phyloP scores from a whole-genome alignment of 2,329 filamentous ascomycete genomes.

The Aaosphaeria pasadenensis region DNA sequence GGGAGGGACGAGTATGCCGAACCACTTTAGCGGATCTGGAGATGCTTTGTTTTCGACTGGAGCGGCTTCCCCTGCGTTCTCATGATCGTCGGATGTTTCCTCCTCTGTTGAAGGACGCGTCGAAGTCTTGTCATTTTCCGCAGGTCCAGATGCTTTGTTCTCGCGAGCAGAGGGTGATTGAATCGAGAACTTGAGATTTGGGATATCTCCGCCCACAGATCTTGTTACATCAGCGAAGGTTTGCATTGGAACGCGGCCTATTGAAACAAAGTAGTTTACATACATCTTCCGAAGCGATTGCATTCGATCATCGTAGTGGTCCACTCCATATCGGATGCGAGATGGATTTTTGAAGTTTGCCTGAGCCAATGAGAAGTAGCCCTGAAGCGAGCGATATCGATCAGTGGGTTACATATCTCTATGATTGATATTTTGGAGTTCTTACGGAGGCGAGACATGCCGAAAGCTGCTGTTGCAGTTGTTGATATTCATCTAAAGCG shows the following conservation, averaged over 20 bases:
- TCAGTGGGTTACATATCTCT: constrained; percentile 1
- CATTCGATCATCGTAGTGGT: constrained; percentile 73
- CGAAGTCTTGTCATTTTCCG: neutral
- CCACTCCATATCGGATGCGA: constrained; percentile 63
- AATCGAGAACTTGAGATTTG: neutral
- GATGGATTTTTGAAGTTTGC: constrained; percentile 70
- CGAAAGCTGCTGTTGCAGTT: constrained; percentile 55
- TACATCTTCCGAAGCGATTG: constrained; percentile 54
- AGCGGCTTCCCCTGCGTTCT: constrained; percentile 4
- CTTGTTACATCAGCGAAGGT: neutral
- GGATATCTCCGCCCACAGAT: neutral
- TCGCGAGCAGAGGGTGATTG: neutral
- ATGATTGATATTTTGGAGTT: neutral
- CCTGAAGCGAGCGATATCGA: constrained; percentile 21
- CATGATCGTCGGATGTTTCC: neutral
- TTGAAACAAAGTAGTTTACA: constrained; percentile 27
- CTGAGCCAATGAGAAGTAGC: constrained; percentile 59
- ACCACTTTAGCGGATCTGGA: constrained; percentile 57
- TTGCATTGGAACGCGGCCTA: neutral
- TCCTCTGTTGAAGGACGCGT: neutral
- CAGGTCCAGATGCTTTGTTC: neutral
- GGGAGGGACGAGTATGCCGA: constrained; percentile 52
- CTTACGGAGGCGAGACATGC: constrained; percentile 54
- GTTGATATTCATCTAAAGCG: constrained; percentile 65
- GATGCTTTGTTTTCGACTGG: constrained; percentile 1